Evolutionary conservation across 371 early-diverging fungal genomes (phyloP), one percentile per base, ranked within the genome.

Genomic region (Conidiobolus incongruus): DNA sequence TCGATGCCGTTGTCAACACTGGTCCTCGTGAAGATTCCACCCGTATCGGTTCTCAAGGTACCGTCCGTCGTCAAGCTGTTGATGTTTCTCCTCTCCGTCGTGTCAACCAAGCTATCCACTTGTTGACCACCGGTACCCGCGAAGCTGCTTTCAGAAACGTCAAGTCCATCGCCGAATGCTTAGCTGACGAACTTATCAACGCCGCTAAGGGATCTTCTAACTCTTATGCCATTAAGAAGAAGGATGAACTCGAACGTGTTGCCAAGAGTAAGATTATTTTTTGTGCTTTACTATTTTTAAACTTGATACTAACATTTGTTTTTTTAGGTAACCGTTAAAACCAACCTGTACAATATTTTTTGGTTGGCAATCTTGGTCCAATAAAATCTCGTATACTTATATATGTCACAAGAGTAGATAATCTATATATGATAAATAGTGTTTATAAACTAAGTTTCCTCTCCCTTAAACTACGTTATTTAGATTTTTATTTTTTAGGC

Each of bases 1-100:
- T 98, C 48, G 99, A 99, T 72, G 99, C 99, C 57, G 85, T 98
- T 64, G 81, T 91, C 75, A 99, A 99, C 90, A 91, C 95, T 56
- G 99, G 99, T 52, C 99, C 99, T 52, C 83, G 99, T 62, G 99
- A 99, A 78, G 96, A 95, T 62, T 96, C 98, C 33, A 98, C 99
- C 68, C 87, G 99, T 70, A 92, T 99, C 58, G 99, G 99, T 61
- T 85, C 89, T 56, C 84, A 84, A 53, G 99, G 99, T 74, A 91
- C 94, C 63, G 96, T 97, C 72, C 93, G 98, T 72, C 91, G 99
- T 69, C 96, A 99, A 68, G 98, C 99, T 56, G 99, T 99, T 53
- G 99, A 99, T 88, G 98, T 99, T 42, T 95, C 98, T 47, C 98
- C 99, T 38, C 75, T 94, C 50, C 86, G 98, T 57, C 77, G 99